Conservation (phyloP, 805 yeast species). For the Ogataea ramenticola region DNA sequence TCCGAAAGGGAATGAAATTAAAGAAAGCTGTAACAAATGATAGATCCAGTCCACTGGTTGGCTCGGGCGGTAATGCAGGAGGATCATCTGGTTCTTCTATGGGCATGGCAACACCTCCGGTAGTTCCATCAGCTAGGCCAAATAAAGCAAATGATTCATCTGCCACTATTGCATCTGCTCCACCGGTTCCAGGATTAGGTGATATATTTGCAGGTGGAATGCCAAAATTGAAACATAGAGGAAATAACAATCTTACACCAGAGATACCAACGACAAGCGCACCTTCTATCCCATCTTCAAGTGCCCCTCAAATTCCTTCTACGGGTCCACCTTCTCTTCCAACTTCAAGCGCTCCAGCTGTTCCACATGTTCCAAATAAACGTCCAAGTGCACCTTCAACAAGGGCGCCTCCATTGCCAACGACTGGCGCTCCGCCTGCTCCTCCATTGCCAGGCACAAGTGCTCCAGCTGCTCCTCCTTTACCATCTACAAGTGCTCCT, state of each 20-base stretch:
- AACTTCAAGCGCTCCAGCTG: constrained; percentile 5
- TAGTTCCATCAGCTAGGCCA: constrained; percentile 16
- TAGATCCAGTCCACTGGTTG: constrained; percentile 56
- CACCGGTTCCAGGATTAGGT: constrained; percentile 46
- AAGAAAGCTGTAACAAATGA: constrained; percentile 61
- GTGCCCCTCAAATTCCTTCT: constrained; percentile 16
- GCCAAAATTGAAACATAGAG: constrained; percentile 56
- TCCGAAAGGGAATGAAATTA: constrained; percentile 58
- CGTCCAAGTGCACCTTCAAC: constrained; percentile 7
- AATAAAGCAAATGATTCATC: constrained; percentile 3
- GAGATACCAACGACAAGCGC: constrained; percentile 5
- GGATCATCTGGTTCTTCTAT: neutral
- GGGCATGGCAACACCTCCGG: constrained; percentile 15
- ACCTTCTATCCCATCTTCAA: neutral
- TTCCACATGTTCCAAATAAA: constrained; percentile 13
- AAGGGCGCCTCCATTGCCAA: constrained; percentile 4
- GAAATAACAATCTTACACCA: constrained; percentile 17
- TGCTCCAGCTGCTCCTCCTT: constrained; percentile 11
- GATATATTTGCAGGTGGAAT: constrained; percentile 74
- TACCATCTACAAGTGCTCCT: constrained; percentile 13
- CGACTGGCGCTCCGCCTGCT: constrained; percentile 5
- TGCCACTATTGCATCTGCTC: constrained; percentile 19
- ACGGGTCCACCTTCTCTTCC: constrained; percentile 15
- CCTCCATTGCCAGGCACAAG: constrained; percentile 22
- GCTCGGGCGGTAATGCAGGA: constrained; percentile 18